Base-by-base conservation (phyloP, 306 rosid species). In the Vigna angularis region DNA sequence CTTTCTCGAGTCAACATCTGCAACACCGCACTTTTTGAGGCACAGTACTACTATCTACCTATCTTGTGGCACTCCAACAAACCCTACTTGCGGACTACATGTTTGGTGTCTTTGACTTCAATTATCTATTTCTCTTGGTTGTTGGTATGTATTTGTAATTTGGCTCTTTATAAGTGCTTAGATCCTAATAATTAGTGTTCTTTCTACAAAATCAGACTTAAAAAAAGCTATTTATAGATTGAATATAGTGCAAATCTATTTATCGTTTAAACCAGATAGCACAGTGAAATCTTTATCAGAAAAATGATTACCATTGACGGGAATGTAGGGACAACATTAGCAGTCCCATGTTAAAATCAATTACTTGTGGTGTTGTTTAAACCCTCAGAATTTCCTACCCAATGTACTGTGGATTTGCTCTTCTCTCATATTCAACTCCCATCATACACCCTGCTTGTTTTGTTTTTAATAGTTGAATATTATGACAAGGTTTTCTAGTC, bases 1-100 rank as follows among this genome's bases (percentile, higher is more conserved):
- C 42, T 63, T 5, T 34, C 79, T 73, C 28, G 7, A 61, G 61
- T 83, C 84, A 80, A 75, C 53, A 57, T 11, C 59, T 49, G 14
- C 79, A 12, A 38, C 13, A 11, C 67, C 52, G 13, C 50, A 36
- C 56, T 61, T 77, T 20, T 30, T 70, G 15, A 36, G 47, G 47
- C 17, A 28, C 47, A 28, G 44, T 28, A 28, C 16, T 28, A 28
- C 16, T 51, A 72, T 72, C 76, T 22, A 65, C 50, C 12, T 4
- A 22, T 16, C 22, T 15, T 2, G 11, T 51, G 53, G 22, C 12
- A 6, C n/a, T 12, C 10, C 1, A 51, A 18, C 7, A 72, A 36
- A 4, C 22, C 66, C 0, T 14, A 1, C 6, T 57, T 61, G 20
- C 52, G 63, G 63, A 50, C 11, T 44, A 44, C 48, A 10, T 44